A percentile compares a stretch with the other conserved stretches of the same genome.
These are phyloP conservation scores for Mycosarcoma maydis DNA, from an alignment of 1,284 basidiomycete species.

Conservation along the genomic window DNA sequence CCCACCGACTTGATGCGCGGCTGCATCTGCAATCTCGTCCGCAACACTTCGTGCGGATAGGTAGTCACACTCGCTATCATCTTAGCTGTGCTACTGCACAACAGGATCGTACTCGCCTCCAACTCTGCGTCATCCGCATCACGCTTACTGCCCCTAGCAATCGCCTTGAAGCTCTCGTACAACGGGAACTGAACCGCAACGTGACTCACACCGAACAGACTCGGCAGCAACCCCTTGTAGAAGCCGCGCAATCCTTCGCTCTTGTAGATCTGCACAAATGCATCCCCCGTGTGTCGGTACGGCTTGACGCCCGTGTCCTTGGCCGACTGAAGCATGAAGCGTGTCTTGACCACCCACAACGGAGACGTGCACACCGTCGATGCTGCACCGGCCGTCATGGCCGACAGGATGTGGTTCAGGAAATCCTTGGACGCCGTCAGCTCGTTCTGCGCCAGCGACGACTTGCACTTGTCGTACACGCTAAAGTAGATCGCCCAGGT, in stretches of 20 bases:
- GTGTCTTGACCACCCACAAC: slow-evolving; percentile 66
- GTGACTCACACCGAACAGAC: slow-evolving; percentile 61
- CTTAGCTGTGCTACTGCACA: slow-evolving; percentile 62
- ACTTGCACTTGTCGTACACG: slow-evolving; percentile 61
- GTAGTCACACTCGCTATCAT: slow-evolving; percentile 65
- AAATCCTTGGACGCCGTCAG: slow-evolving; percentile 43
- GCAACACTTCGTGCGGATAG: slow-evolving; percentile 65
- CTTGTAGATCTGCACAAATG: slow-evolving; percentile 59
- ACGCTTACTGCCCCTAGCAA: slow-evolving; percentile 16
- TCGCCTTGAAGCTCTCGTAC: slow-evolving; percentile 61
- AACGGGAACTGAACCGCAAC: slow-evolving; percentile 66
- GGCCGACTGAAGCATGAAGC: slow-evolving; percentile 58
- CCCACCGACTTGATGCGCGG: slow-evolving; percentile 8
- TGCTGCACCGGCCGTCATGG: slow-evolving; percentile 62
- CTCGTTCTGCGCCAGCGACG: slow-evolving; percentile 9
- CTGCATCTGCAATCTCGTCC: slow-evolving; percentile 65
- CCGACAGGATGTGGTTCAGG: slow-evolving; percentile 59
- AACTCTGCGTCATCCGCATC: slow-evolving; percentile 35
- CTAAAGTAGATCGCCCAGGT: slow-evolving; percentile 67
- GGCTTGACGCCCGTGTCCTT: slow-evolving; percentile 21
- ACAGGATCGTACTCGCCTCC: slow-evolving; percentile 45
- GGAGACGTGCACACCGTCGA: slow-evolving; percentile 63
- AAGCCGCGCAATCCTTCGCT: slow-evolving; percentile 60
- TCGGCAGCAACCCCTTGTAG: slow-evolving; percentile 62
- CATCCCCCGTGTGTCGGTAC: slow-evolving; percentile 62